Percentiles rank a stretch among this genome's conserved stretches.
phyloP scores from a whole-genome alignment of 139 green algal species.

The Bryopsis sp. region DNA sequence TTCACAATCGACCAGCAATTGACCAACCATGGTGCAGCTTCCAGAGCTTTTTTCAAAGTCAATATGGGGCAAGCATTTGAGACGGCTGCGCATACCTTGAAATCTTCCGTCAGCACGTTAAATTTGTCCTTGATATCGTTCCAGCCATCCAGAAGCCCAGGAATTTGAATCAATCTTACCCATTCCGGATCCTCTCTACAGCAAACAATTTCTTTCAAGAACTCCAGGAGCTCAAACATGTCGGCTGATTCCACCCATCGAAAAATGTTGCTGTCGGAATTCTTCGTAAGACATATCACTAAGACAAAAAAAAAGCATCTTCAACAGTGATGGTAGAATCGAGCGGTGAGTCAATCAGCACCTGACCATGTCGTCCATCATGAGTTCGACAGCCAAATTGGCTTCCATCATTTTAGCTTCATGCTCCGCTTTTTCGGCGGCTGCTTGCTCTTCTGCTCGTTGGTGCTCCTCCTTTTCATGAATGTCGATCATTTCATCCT shows the following conservation, averaged over 20 bases:
- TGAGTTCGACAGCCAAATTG: slow-evolving; percentile 54
- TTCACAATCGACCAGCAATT: no score
- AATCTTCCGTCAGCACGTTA: slow-evolving; percentile 49
- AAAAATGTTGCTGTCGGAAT: no score
- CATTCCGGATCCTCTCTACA: slow-evolving; percentile 50
- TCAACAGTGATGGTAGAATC: no score
- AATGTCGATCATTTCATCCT: slow-evolving; percentile 44
- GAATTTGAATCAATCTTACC: slow-evolving; percentile 39
- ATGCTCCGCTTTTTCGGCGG: slow-evolving; percentile 32
- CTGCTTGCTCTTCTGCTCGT: slow-evolving; percentile 56
- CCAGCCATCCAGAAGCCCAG: slow-evolving; percentile 49
- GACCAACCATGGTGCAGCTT: background rate
- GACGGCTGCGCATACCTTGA: slow-evolving; percentile 38
- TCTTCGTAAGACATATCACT: no score
- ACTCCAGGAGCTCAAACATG: no score
- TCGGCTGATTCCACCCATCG: no score
- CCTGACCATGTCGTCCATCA: slow-evolving; percentile 62
- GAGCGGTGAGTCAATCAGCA: no score
- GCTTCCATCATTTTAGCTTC: slow-evolving; percentile 45
- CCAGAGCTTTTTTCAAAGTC: background rate
- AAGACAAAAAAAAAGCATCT: no score
- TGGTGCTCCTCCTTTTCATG: slow-evolving; percentile 57
- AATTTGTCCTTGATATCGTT: slow-evolving; percentile 60
- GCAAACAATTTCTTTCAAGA: no score
- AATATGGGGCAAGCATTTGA: background rate